These are phyloP conservation scores for Lactarius hengduanensis DNA, from an alignment of 768 basidiomycete species.

Conservation along the genomic window DNA sequence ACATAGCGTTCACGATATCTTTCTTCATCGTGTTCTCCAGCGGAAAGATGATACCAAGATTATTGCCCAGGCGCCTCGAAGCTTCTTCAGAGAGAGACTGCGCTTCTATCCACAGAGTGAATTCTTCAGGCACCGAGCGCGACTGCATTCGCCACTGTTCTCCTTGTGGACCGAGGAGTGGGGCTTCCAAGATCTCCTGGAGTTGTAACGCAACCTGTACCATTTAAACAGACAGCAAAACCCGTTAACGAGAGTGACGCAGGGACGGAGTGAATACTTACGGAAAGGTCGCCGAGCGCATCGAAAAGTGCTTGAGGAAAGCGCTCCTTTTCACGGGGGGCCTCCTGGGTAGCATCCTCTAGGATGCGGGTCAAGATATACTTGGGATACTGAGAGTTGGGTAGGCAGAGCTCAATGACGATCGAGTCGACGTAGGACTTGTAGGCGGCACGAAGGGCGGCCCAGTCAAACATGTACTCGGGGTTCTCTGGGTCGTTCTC, in stretches of 20 bases:
- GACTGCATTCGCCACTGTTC: conserved; percentile 50
- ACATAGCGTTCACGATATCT: conserved; percentile 55
- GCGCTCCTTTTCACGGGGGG: conserved; percentile 67
- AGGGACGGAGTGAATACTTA: conserved; percentile 36
- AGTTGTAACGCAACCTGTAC: conserved; percentile 62
- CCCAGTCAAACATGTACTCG: conserved; percentile 66
- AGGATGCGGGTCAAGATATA: conserved; percentile 64
- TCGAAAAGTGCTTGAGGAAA: conserved; percentile 82
- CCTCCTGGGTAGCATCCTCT: conserved; percentile 68
- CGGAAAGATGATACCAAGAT: conserved; percentile 58
- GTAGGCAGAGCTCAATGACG: conserved; percentile 79
- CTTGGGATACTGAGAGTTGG: conserved; percentile 64
- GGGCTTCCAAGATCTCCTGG: conserved; percentile 60
- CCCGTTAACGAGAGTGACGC: conserved; percentile 1
- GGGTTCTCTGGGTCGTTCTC: conserved; percentile 43
- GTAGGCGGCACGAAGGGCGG: conserved; percentile 57
- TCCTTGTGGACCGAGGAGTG: conserved; percentile 57
- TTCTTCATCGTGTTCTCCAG: conserved; percentile 53
- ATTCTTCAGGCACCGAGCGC: conserved; percentile 57
- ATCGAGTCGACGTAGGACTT: conserved; percentile 82
- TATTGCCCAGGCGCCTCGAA: conserved; percentile 47
- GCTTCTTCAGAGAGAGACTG: conserved; percentile 61
- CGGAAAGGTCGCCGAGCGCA: conserved; percentile 78
- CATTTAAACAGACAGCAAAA: neutral
- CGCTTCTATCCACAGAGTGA: conserved; percentile 67